Base-by-base conservation (phyloP, 2,329 filamentous ascomycete genomes). In the Alternaria angustiovoidea region DNA sequence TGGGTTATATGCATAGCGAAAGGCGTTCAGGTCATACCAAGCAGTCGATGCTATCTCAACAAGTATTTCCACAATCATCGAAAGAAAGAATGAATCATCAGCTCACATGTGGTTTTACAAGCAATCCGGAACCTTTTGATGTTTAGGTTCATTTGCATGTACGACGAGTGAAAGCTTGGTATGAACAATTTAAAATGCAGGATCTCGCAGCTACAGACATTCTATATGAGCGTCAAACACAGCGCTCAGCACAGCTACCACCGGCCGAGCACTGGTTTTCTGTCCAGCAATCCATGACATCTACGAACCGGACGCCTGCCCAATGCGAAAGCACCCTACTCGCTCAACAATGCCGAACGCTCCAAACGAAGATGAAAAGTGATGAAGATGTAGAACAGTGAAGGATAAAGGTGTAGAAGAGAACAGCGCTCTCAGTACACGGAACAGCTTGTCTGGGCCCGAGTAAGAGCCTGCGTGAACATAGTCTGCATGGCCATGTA, bases 401-500 rank as follows among this genome's bases (percentile, higher is more conserved):
- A 12, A 2, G 18, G 20, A 36, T 26, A 46, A 41, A 36, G 7
- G 2, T 38, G 20, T 36, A 34, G 42, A n/a, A 36, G 38, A 34
- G 8, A 57, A 3, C 12, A 8, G 2, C 7, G 6, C 51, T 39
- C 20, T 51, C 65, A 75, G 49, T 75, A 76, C 16, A 71, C 63
- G 2, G 75, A 76, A 59, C 77, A 79, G 57, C 73, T 69, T 14
- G 67, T 70, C 64, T 74, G 63, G 18, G 75, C 74, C 44, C 77
- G 59, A 11, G 66, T 60, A 66, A 84, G 80, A 1, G 83, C 83
- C 53, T 80, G 78, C 6, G 90, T 85, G 74, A 99, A 99, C 79
- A 99, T 95, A 57, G 93, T 87, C 79, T 97, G 92, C 94, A 99
- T 97, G 18, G 95, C 95, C 22, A 87, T 86, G 80, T 98, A 99